Percentiles rank a stretch among this genome's conserved stretches.
These are phyloP conservation scores for Leccinum fallax DNA, from an alignment of 1,284 basidiomycete species.

Conservation along the genomic window DNA sequence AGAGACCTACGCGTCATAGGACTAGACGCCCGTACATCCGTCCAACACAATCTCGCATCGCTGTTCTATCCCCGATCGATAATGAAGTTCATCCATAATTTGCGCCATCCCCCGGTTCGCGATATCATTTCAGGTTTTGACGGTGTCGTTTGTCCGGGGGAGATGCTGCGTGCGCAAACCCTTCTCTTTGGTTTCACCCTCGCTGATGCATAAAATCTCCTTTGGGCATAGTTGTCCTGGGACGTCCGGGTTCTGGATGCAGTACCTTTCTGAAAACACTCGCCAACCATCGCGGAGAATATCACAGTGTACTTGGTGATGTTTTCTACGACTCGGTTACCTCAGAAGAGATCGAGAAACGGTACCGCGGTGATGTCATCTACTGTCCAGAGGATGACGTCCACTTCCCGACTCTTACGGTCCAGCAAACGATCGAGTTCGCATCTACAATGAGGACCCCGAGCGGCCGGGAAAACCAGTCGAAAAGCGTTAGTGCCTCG, in stretches of 20 bases:
- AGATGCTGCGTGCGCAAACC: slow-evolving; percentile 58
- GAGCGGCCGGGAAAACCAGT: slow-evolving; percentile 14
- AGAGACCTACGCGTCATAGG: slow-evolving; percentile 39
- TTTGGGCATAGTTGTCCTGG: neutral
- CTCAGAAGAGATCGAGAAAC: too few species aligned
- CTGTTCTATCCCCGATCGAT: slow-evolving; percentile 39
- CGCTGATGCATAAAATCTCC: neutral
- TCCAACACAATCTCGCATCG: slow-evolving; percentile 48
- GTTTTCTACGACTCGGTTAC: too few species aligned
- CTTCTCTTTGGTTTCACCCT: neutral
- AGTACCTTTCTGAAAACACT: too few species aligned
- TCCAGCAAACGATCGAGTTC: slow-evolving; percentile 64
- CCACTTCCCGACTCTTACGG: slow-evolving; percentile 47
- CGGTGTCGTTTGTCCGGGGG: slow-evolving; percentile 20
- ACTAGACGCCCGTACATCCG: slow-evolving; percentile 35
- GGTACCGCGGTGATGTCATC: too few species aligned
- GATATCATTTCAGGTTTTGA: slow-evolving; percentile 51
- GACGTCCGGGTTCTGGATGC: too few species aligned
- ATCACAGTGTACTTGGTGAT: too few species aligned
- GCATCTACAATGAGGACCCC: slow-evolving; percentile 59
- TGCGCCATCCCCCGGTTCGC: slow-evolving; percentile 48
- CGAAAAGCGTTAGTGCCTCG: slow-evolving; percentile 36
- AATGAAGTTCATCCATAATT: slow-evolving; percentile 28
- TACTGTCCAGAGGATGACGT: too few species aligned
- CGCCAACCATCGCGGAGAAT: too few species aligned